A percentile compares a stretch with the other conserved stretches of the same genome.
These are phyloP conservation scores for Trichophyton schoenleinii DNA, from an alignment of 2,329 filamentous ascomycete genomes.

Conservation along the genomic window DNA sequence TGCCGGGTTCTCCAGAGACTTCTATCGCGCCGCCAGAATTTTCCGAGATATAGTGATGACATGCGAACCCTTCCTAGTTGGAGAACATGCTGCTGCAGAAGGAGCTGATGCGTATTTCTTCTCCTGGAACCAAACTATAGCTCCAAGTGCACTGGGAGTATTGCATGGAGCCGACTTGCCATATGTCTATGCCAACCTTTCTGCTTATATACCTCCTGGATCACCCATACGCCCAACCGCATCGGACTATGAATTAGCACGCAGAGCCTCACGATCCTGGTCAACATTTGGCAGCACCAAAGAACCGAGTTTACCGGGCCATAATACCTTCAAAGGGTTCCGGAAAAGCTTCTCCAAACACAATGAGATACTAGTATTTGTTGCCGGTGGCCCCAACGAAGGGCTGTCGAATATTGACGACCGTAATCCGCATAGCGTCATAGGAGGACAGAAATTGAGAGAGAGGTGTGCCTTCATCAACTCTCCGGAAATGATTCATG, in stretches of 20 bases:
- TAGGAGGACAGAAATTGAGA: conserved; percentile 4
- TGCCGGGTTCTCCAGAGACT: conserved; percentile 33
- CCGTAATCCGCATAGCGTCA: not conserved
- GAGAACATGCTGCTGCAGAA: conserved; percentile 26
- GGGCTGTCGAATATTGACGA: conserved; percentile 5
- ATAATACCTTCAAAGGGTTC: conserved; percentile 3
- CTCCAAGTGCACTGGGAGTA: conserved; percentile 35
- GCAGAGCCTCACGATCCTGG: conserved; percentile 6
- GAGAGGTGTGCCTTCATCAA: conserved; percentile 6
- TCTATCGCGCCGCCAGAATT: conserved; percentile 39
- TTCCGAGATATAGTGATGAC: conserved; percentile 42
- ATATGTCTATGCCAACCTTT: conserved; percentile 40
- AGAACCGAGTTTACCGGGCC: not conserved
- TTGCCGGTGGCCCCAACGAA: conserved; percentile 1
- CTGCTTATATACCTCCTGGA: conserved; percentile 29
- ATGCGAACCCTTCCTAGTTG: conserved; percentile 37
- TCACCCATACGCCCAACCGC: conserved; percentile 1
- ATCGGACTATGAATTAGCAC: not conserved
- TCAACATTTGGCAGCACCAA: conserved; percentile 4
- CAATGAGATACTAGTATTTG: not conserved
- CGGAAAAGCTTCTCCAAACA: not conserved
- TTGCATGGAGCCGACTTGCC: conserved; percentile 44
- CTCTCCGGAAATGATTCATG: conserved; percentile 3
- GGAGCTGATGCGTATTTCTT: conserved; percentile 38
- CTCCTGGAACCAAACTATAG: conserved; percentile 43